Evolutionary conservation across 306 rosid species (phyloP).

Genomic region (Lagenaria siceraria): DNA sequence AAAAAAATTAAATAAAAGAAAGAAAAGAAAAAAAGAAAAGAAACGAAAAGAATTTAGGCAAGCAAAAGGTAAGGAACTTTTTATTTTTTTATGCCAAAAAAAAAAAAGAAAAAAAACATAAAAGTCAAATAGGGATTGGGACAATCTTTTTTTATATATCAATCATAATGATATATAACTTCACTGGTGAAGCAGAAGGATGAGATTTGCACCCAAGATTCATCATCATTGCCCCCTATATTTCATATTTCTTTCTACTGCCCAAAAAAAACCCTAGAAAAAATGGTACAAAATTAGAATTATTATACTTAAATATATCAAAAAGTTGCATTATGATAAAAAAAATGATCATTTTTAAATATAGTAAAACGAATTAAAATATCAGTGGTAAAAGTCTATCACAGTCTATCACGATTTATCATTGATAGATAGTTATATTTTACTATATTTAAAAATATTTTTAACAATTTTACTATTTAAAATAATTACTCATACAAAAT

Average conservation of each 20-base stretch:
- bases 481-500: no score
- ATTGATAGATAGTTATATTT: no score
- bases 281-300: no score
- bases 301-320: no score
- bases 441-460: no score
- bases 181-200: constrained; percentile 44
- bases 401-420: no score
- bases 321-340: no score
- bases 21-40: not conserved
- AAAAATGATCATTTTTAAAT: no score
- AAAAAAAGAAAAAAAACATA: not conserved
- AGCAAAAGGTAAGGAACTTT: not conserved
- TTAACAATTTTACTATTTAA: no score
- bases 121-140: constrained; percentile 58
- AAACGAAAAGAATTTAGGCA: not conserved
- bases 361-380: no score
- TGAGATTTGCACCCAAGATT: constrained; percentile 76
- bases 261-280: constrained; percentile 37
- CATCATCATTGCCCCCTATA: constrained; percentile 63
- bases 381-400: no score
- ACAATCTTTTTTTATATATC: constrained; percentile 26
- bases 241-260: constrained; percentile 23
- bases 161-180: constrained; percentile 49
- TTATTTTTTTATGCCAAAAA: not conserved
- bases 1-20: not conserved